Conservation (phyloP, 345 rosid genomes). For the Boechera retrofracta region DNA sequence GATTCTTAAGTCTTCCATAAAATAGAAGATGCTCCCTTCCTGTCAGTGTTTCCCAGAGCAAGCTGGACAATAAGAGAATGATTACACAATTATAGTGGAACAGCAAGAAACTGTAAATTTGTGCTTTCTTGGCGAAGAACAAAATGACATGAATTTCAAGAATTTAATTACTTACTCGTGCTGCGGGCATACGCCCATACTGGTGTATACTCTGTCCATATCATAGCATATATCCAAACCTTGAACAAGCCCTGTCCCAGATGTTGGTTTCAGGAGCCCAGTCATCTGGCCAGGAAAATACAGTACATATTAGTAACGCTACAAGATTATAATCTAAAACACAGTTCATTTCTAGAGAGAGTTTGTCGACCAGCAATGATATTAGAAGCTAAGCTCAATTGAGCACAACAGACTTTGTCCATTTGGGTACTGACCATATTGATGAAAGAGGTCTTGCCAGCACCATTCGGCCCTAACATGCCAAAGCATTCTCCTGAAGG, state of each 20-base stretch:
- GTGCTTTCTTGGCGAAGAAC: neutral
- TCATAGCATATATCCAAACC: constrained; percentile 71
- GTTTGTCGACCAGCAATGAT: neutral
- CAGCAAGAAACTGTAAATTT: neutral
- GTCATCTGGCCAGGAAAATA: constrained; percentile 67
- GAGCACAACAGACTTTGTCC: constrained; percentile 4
- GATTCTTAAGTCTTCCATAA: constrained; percentile 96
- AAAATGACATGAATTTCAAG: constrained; percentile 13
- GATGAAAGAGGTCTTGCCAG: constrained; percentile 95
- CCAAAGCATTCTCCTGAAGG: constrained; percentile 97
- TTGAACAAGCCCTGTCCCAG: constrained; percentile 78
- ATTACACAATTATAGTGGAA: neutral
- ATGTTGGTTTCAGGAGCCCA: constrained; percentile 81
- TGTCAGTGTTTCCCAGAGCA: constrained; percentile 93
- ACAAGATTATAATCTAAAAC: neutral
- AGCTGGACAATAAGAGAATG: constrained; percentile 48
- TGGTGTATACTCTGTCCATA: constrained; percentile 85
- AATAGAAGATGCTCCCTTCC: constrained; percentile 93
- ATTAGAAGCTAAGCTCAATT: neutral
- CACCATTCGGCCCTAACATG: constrained; percentile 98
- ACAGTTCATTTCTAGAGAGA: neutral
- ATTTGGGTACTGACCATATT: constrained; percentile 69
- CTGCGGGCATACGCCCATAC: constrained; percentile 99
- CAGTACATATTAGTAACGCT: neutral
- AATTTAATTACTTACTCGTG: constrained; percentile 86